Percentiles rank a stretch among this genome's conserved stretches.
These are phyloP conservation scores for Sclerotiophoma versabilis DNA, from an alignment of 2,329 filamentous ascomycete species.

Conservation along the genomic window DNA sequence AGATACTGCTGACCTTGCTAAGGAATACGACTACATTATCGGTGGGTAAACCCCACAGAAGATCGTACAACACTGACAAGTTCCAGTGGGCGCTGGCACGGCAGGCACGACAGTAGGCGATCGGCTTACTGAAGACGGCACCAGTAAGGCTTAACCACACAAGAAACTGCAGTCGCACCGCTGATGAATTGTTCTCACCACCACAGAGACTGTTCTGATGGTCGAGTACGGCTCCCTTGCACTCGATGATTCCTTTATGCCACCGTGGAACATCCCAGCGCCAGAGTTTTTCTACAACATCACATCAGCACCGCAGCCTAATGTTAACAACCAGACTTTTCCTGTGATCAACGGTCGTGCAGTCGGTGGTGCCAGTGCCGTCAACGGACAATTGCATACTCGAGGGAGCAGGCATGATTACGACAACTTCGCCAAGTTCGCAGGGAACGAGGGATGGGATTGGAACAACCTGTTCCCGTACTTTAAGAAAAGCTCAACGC, in stretches of 20 bases:
- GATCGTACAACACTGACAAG: not conserved
- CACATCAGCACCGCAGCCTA: conserved; percentile 26
- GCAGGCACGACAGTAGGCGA: conserved; percentile 37
- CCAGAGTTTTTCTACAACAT: conserved; percentile 34
- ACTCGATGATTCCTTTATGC: conserved; percentile 32
- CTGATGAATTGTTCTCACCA: not conserved
- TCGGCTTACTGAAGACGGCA: conserved; percentile 30
- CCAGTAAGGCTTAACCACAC: conserved; percentile 14
- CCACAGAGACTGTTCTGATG: conserved; percentile 34
- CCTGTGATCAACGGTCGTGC: conserved; percentile 4
- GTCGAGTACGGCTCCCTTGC: conserved; percentile 37
- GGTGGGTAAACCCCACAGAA: not conserved
- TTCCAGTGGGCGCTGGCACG: conserved; percentile 31
- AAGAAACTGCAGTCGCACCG: not conserved
- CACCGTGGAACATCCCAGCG: conserved; percentile 29
- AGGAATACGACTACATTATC: conserved; percentile 6
- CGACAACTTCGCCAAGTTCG: not conserved
- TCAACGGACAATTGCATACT: conserved; percentile 36
- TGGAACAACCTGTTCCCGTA: conserved; percentile 5
- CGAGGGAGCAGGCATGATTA: conserved; percentile 3
- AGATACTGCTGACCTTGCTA: not conserved
- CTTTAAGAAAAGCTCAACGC: conserved; percentile 14
- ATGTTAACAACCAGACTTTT: conserved; percentile 16
- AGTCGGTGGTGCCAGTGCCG: conserved; percentile 36
- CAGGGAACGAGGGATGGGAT: conserved; percentile 1